phyloP scores from a whole-genome alignment of 495 filamentous ascomycete genomes.

The Hypoxylon crocopeplum region DNA sequence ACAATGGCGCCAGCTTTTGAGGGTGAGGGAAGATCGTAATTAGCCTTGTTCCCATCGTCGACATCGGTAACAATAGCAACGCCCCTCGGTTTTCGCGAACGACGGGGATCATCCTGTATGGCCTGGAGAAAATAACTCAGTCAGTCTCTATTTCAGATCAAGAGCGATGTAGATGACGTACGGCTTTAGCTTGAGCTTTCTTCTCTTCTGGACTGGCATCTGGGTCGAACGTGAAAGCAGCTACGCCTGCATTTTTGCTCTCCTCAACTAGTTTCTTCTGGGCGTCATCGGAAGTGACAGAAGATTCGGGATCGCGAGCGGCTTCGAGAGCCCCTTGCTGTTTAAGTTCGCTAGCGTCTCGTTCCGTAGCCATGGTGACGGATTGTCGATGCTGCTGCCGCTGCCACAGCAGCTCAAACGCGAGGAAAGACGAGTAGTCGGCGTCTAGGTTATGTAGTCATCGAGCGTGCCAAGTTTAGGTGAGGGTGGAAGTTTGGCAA shows the following conservation, averaged over 20 bases:
- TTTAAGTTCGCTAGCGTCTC: constrained; percentile 68
- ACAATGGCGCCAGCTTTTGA: constrained; percentile 70
- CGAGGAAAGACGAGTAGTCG: background rate
- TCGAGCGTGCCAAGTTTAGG: background rate
- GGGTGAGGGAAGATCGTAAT: constrained; percentile 80
- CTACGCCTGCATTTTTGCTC: constrained; percentile 74
- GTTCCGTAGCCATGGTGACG: constrained; percentile 48
- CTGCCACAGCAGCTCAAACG: constrained; percentile 35
- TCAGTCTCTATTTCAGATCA: constrained; percentile 10
- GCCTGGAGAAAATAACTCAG: constrained; percentile 39
- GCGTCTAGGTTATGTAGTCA: background rate
- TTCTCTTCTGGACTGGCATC: constrained; percentile 86
- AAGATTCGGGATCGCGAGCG: constrained; percentile 69
- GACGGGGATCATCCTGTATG: constrained; percentile 65
- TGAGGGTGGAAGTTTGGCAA: constrained; percentile 5
- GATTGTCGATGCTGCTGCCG: constrained; percentile 6
- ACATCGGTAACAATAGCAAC: constrained; percentile 77
- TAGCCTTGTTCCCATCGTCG: constrained; percentile 69
- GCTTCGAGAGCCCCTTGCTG: constrained; percentile 78
- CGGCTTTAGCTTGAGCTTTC: constrained; percentile 75
- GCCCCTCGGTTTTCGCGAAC: constrained; percentile 67
- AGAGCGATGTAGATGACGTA: constrained; percentile 55
- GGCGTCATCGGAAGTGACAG: constrained; percentile 71
- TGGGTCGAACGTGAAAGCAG: constrained; percentile 86
- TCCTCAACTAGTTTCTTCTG: constrained; percentile 76